A percentile compares a stretch with the other conserved stretches of the same genome.
Conservation (phyloP, 2,329 filamentous ascomycete genomes). For the Colletotrichum zoysiae region DNA sequence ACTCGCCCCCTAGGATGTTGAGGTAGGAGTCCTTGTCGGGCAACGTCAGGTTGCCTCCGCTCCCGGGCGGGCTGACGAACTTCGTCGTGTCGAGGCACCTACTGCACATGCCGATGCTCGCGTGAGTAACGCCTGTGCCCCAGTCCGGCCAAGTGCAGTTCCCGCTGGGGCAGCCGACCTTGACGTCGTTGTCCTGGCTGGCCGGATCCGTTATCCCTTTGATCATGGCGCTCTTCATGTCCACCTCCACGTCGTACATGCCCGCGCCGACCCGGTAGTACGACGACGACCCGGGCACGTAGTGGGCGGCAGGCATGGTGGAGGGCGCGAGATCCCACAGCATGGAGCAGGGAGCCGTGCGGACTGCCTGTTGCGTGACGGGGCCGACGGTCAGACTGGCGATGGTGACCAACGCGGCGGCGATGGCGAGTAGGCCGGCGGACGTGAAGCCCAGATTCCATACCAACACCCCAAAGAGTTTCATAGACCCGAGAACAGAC, state of each 20-base stretch:
- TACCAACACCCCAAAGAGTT: slow-evolving; percentile 41
- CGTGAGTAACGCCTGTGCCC: slow-evolving; percentile 33
- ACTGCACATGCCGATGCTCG: slow-evolving; percentile 35
- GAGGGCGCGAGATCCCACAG: not conserved
- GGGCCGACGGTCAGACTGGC: slow-evolving; percentile 48
- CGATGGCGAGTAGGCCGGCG: slow-evolving; percentile 40
- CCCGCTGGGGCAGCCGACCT: slow-evolving; percentile 18
- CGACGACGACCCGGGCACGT: slow-evolving; percentile 41
- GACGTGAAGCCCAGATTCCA: slow-evolving; percentile 32
- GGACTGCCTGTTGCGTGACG: slow-evolving; percentile 50
- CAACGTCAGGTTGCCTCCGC: slow-evolving; percentile 21
- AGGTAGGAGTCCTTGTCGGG: slow-evolving; percentile 18
- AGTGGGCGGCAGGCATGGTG: slow-evolving; percentile 21
- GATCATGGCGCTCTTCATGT: slow-evolving; percentile 50
- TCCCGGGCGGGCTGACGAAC: slow-evolving; percentile 26
- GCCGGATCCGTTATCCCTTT: slow-evolving; percentile 47
- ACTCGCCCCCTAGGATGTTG: slow-evolving; percentile 16
- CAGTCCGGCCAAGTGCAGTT: slow-evolving; percentile 36
- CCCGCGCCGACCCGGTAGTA: slow-evolving; percentile 44
- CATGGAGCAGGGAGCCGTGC: slow-evolving; percentile 40
- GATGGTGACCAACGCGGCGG: slow-evolving; percentile 45
- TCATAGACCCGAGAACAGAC: slow-evolving; percentile 46
- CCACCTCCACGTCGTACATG: slow-evolving; percentile 45
- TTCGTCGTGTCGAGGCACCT: slow-evolving; percentile 30
- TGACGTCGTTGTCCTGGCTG: slow-evolving; percentile 43